Conservation (phyloP, 352 stramenopile species). For the Pseudoperonospora humuli region DNA sequence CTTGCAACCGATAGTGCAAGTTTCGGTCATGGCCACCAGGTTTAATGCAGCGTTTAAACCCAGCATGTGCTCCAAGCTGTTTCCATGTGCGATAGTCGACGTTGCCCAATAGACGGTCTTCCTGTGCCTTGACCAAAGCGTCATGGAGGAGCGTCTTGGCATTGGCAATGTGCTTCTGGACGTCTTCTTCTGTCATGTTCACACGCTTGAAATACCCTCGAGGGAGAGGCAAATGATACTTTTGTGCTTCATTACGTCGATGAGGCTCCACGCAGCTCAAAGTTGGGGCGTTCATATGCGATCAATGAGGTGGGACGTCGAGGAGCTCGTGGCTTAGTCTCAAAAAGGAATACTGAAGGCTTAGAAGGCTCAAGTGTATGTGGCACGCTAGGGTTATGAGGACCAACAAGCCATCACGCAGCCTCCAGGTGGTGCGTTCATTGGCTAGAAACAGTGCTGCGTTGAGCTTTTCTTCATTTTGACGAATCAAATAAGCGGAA, state of each 20-base stretch:
- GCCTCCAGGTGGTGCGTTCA: too few relatives aligned
- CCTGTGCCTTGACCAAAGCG: constrained; percentile 28
- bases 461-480: too few relatives aligned
- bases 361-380: background rate
- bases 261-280: constrained; percentile 26
- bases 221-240: constrained; percentile 36
- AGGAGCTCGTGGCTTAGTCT: constrained; percentile 6
- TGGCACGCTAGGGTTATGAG: too few relatives aligned
- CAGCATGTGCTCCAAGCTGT: constrained; percentile 36
- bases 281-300: constrained; percentile 15
- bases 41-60: constrained; percentile 58
- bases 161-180: constrained; percentile 34
- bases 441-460: too few relatives aligned
- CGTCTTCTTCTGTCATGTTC: constrained; percentile 23
- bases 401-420: too few relatives aligned
- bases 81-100: constrained; percentile 45
- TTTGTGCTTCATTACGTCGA: constrained; percentile 11
- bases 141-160: constrained; percentile 37
- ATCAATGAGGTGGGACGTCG: background rate
- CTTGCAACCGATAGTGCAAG: constrained; percentile 51
- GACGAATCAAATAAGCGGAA: too few relatives aligned
- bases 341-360: constrained; percentile 24
- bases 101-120: constrained; percentile 35
- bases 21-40: constrained; percentile 26
- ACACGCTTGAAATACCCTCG: constrained; percentile 39